A percentile compares a stretch with the other conserved stretches of the same genome.
Evolutionary conservation across 768 basidiomycete species (phyloP).

Genomic region (Russula sp.): DNA sequence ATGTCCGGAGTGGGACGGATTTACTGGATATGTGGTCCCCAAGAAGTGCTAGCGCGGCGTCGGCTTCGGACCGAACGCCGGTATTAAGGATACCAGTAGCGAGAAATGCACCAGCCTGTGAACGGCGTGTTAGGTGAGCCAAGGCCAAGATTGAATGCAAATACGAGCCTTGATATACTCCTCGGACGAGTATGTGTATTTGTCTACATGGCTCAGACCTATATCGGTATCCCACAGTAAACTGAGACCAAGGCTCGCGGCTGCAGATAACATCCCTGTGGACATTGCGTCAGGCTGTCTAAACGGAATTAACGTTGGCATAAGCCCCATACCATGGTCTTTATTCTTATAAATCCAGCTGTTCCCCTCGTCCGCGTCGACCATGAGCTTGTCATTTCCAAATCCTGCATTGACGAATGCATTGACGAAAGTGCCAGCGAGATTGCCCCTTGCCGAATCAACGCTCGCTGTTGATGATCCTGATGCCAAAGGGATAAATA

Average conservation of each 20-base stretch:
- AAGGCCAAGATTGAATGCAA: background rate
- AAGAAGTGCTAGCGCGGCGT: slow-evolving; percentile 86
- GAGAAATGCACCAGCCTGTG: slow-evolving; percentile 82
- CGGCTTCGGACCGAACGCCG: slow-evolving; percentile 86
- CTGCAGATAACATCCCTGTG: slow-evolving; percentile 90
- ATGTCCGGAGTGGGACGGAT: slow-evolving; percentile 74
- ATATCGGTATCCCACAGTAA: slow-evolving; percentile 95
- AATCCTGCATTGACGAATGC: slow-evolving; percentile 99
- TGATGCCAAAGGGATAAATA: slow-evolving; percentile 26
- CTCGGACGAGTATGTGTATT: slow-evolving; percentile 93
- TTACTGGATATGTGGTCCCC: slow-evolving; percentile 87
- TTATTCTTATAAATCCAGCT: slow-evolving; percentile 99
- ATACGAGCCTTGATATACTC: slow-evolving; percentile 82
- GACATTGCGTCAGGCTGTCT: background rate
- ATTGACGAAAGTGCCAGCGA: slow-evolving; percentile 97
- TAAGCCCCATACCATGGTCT: slow-evolving; percentile 66
- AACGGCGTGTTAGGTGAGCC: background rate
- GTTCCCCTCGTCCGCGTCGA: slow-evolving; percentile 90
- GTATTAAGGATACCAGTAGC: slow-evolving; percentile 92
- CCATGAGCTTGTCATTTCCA: slow-evolving; percentile 98
- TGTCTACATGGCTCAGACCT: slow-evolving; percentile 92
- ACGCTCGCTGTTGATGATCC: slow-evolving; percentile 69
- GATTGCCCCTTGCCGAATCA: slow-evolving; percentile 89
- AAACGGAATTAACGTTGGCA: background rate
- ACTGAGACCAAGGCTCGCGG: slow-evolving; percentile 89